A percentile compares a stretch with the other conserved stretches of the same genome.
Conservation (phyloP, 345 rosid genomes). For the Bretschneidera sinensis region DNA sequence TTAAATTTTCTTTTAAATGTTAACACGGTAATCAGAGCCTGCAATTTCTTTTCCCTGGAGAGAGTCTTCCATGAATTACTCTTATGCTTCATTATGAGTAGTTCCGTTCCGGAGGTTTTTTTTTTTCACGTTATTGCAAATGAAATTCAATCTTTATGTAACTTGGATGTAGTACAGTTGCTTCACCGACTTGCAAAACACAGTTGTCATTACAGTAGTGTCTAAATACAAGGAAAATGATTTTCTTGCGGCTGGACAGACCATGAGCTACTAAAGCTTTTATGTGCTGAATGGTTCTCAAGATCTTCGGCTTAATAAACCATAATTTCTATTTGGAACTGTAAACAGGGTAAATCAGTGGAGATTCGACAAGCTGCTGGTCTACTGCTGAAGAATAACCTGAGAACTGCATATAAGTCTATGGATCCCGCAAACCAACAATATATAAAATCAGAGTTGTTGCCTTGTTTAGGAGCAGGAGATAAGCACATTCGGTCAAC, state of each 20-base stretch:
- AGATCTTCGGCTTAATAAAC: neutral
- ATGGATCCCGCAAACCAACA: conserved; percentile 60
- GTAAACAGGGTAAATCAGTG: conserved; percentile 64
- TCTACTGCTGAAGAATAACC: conserved; percentile 81
- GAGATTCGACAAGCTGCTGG: conserved; percentile 99
- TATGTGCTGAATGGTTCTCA: neutral
- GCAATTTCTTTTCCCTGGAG: no score
- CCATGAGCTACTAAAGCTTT: neutral
- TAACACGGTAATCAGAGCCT: neutral
- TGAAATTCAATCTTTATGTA: neutral
- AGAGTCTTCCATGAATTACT: no score
- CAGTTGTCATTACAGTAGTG: no score
- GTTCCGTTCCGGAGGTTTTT: neutral
- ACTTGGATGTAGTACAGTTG: neutral
- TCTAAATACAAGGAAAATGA: no score
- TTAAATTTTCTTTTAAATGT: neutral
- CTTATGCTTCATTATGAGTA: no score
- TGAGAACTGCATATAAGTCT: conserved; percentile 56
- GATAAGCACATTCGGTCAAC: conserved; percentile 88
- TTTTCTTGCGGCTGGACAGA: neutral
- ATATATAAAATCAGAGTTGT: conserved; percentile 67
- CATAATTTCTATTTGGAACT: neutral
- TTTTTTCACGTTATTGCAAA: neutral
- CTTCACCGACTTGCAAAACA: neutral
- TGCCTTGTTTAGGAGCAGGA: conserved; percentile 86